Conservation (phyloP, 164 flowering plant genomes). For the Berberis thunbergii region DNA sequence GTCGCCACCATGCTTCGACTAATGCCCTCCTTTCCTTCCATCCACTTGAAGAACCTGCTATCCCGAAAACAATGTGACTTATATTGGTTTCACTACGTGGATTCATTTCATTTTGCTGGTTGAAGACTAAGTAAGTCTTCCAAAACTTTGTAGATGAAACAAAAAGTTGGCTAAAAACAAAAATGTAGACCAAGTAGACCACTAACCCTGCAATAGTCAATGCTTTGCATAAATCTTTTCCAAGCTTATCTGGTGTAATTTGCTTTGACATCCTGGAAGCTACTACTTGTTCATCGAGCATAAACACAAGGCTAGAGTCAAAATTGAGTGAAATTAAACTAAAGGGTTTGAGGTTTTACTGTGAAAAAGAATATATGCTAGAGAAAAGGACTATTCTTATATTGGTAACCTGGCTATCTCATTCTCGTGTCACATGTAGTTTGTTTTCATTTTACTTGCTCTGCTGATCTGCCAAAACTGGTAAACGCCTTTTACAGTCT, state of each 20-base stretch:
- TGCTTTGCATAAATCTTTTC: slow-evolving; percentile 10
- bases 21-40: slow-evolving; percentile 30
- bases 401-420: not conserved
- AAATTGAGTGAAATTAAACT: not conserved
- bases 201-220: slow-evolving; percentile 12
- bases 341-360: not conserved
- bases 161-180: slow-evolving; percentile 7
- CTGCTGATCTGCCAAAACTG: not conserved
- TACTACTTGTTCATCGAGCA: not conserved
- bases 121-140: no score
- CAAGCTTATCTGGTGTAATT: not conserved
- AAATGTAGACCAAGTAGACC: slow-evolving; percentile 9
- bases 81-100: slow-evolving; percentile 21
- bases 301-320: not conserved
- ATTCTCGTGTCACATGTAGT: not conserved
- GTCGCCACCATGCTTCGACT: slow-evolving; percentile 49
- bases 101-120: no score
- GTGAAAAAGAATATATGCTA: not conserved
- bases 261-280: not conserved
- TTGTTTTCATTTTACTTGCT: not conserved
- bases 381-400: no score
- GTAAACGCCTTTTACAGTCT: not conserved
- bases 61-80: slow-evolving; percentile 42
- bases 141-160: no score
- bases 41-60: slow-evolving; percentile 29